Evolutionary conservation across 257 asterid genomes (phyloP).

Genomic region (Ocimum tenuiflorum): DNA sequence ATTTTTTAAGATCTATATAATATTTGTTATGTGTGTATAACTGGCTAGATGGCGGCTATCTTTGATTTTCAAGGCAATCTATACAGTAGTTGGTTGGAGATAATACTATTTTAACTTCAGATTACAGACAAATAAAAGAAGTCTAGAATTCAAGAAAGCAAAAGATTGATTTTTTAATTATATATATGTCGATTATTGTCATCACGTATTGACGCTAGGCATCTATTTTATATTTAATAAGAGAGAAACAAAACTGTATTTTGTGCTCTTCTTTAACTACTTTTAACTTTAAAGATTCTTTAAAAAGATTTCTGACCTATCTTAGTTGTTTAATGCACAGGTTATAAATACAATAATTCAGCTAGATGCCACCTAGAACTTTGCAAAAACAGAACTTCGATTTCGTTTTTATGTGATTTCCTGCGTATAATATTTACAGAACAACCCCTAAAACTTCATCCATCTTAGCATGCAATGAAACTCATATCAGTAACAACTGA

Average conservation of each 20-base stretch:
- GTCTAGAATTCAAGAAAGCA: not conserved
- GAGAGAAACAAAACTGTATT: not conserved
- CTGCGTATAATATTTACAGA: not conserved
- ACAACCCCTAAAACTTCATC: not conserved
- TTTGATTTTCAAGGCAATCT: not conserved
- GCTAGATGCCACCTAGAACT: not conserved
- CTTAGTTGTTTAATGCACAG: not conserved
- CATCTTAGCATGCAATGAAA: not conserved
- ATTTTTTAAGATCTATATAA: no score
- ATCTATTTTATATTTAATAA: not conserved
- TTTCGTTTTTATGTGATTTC: not conserved
- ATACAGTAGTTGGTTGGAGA: conserved; percentile 3
- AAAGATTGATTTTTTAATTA: not conserved
- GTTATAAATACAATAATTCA: not conserved
- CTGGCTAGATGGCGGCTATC: not conserved
- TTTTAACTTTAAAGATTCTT: not conserved
- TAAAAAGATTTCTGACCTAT: not conserved
- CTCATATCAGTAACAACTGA: not conserved
- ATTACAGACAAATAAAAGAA: not conserved
- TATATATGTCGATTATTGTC: not conserved
- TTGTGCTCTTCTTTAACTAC: not conserved
- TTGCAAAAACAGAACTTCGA: not conserved
- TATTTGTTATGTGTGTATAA: no score
- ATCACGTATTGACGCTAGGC: not conserved
- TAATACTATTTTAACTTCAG: not conserved